These are phyloP conservation scores for Pestalotiopsis sp. DNA, from an alignment of 2,329 filamentous ascomycete species.

Conservation along the genomic window DNA sequence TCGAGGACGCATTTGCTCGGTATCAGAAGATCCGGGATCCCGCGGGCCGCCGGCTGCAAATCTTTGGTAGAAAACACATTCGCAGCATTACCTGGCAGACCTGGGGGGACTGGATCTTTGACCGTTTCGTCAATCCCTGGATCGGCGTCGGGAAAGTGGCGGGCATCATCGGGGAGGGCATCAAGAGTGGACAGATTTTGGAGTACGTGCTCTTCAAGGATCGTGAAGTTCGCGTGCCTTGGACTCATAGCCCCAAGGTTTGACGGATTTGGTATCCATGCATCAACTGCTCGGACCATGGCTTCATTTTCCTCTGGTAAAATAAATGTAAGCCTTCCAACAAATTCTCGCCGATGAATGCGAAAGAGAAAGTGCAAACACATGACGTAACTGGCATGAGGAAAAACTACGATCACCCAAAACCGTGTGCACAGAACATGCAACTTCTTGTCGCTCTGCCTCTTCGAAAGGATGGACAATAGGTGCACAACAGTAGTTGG, in stretches of 20 bases:
- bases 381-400: too few relatives aligned
- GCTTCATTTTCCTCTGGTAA: background rate
- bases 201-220: conserved; percentile 15
- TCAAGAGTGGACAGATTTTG: conserved; percentile 13
- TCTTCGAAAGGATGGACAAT: too few relatives aligned
- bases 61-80: conserved; percentile 1
- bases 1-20: conserved; percentile 13
- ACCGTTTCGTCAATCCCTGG: conserved; percentile 16
- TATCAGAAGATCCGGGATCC: conserved; percentile 7
- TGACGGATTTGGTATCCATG: too few relatives aligned
- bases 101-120: conserved; percentile 15
- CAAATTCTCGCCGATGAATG: too few relatives aligned
- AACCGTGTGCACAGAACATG: too few relatives aligned
- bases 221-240: conserved; percentile 9
- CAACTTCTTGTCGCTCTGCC: too few relatives aligned
- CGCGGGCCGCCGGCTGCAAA: background rate
- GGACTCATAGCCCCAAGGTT: background rate
- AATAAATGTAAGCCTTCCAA: too few relatives aligned
- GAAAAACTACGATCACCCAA: too few relatives aligned
- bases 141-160: conserved; percentile 11
- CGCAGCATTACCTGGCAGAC: conserved; percentile 13
- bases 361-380: too few relatives aligned
- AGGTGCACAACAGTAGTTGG: too few relatives aligned
- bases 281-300: background rate
- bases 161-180: background rate